A percentile compares a stretch with the other conserved stretches of the same genome.
Evolutionary conservation across 163 green algal species (phyloP).

Genomic region (Trebouxiophyceae sp.): DNA sequence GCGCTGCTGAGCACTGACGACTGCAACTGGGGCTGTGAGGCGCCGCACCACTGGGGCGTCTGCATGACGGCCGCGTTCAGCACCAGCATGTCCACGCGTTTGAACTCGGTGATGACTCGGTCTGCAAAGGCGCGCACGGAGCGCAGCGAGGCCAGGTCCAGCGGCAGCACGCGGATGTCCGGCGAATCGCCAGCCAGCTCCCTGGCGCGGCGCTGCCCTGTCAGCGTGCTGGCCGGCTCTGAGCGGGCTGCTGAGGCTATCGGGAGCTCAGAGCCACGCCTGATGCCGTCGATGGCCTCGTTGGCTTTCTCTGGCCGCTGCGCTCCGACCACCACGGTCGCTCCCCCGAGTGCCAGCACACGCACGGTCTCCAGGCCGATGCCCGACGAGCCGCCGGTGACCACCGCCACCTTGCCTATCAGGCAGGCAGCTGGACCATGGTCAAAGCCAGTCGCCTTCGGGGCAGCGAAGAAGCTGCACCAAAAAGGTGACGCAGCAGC

Average conservation of each 20-base stretch:
- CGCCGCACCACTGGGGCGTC: neutral
- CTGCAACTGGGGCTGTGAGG: too few species aligned
- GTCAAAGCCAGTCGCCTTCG: too few species aligned
- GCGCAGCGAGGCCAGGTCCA: neutral
- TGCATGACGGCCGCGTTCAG: slow-evolving; percentile 3
- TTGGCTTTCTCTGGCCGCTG: neutral
- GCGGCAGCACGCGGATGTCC: neutral
- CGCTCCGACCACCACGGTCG: neutral
- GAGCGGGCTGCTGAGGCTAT: too few species aligned
- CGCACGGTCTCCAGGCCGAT: slow-evolving; percentile 6
- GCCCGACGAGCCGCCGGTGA: slow-evolving; percentile 3
- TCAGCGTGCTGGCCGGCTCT: too few species aligned
- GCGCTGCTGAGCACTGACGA: too few species aligned
- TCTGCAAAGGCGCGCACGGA: neutral
- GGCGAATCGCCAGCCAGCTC: too few species aligned
- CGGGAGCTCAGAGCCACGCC: neutral
- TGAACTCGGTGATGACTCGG: neutral
- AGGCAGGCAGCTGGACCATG: too few species aligned
- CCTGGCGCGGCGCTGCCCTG: too few species aligned
- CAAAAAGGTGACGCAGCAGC: too few species aligned
- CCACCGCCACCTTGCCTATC: neutral
- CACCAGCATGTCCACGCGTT: neutral
- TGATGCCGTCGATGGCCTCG: neutral
- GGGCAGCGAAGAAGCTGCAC: too few species aligned
- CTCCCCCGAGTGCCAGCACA: neutral